Conservation (phyloP, 73 alveolate species). For the Diophrys sp. region DNA sequence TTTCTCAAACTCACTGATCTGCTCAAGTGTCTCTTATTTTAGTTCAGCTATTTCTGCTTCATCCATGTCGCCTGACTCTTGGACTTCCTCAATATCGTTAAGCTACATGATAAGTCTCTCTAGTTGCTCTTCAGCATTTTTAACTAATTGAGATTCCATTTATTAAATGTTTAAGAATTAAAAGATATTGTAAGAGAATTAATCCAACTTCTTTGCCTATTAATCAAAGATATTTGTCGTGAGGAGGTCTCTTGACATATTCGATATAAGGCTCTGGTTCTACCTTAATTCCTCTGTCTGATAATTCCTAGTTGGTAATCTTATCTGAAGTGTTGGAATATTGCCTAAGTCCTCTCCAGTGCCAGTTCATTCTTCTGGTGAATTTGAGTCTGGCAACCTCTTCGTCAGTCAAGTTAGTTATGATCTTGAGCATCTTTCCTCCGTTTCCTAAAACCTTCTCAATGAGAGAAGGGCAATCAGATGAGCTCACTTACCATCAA, state of each 20-base stretch:
- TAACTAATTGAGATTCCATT: too few species aligned
- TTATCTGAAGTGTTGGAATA: conserved; percentile 21
- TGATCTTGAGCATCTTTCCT: conserved; percentile 54
- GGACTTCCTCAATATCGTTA: too few species aligned
- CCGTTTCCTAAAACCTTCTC: conserved; percentile 52
- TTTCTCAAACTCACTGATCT: too few species aligned
- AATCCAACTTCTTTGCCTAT: neutral
- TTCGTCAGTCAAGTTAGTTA: conserved; percentile 63
- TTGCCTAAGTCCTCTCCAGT: conserved; percentile 41
- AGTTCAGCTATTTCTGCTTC: too few species aligned
- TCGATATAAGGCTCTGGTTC: conserved; percentile 44
- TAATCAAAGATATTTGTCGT: conserved; percentile 52
- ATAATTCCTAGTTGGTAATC: conserved; percentile 22
- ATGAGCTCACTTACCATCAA: conserved; percentile 28
- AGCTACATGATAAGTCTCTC: too few species aligned
- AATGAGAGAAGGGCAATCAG: neutral
- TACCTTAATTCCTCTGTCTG: conserved; percentile 50
- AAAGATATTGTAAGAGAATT: too few species aligned
- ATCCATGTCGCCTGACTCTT: too few species aligned
- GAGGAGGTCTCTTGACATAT: conserved; percentile 64
- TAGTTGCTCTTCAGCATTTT: too few species aligned
- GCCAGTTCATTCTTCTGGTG: conserved; percentile 56
- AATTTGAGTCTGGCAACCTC: conserved; percentile 54
- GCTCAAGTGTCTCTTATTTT: too few species aligned
- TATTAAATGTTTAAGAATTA: too few species aligned